Percentiles rank a stretch among this genome's conserved stretches.
Evolutionary conservation across 139 green algal genomes (phyloP).

Genomic region (Micractinium sp.): DNA sequence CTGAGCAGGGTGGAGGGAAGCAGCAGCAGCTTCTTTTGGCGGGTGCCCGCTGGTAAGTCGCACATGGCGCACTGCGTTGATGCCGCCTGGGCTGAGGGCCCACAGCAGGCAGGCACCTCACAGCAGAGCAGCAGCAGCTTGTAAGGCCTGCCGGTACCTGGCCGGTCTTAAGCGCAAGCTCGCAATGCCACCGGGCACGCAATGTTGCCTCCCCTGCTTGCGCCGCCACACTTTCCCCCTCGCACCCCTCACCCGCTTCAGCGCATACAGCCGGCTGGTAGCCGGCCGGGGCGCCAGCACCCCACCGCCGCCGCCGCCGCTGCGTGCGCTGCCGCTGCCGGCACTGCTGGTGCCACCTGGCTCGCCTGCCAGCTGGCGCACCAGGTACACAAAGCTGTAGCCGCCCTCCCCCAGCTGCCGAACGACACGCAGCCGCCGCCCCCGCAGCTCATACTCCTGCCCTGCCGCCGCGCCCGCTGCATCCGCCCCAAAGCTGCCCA

Average conservation of each 20-base stretch:
- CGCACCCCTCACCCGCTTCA: conserved; percentile 54
- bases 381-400: conserved; percentile 84
- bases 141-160: no score
- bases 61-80: no score
- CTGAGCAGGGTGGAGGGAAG: not conserved
- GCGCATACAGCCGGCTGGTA: conserved; percentile 30
- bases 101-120: no score
- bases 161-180: no score
- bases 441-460: conserved; percentile 9
- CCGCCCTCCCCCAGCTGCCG: conserved; percentile 79
- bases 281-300: not conserved
- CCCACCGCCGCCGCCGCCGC: not conserved
- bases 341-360: not conserved
- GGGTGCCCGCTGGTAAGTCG: no score
- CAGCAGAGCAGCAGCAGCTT: no score
- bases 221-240: not conserved
- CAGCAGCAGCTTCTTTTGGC: not conserved
- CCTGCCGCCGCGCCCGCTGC: not conserved
- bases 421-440: conserved; percentile 41
- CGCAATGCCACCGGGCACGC: no score
- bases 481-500: not conserved
- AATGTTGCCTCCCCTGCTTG: not conserved
- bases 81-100: no score
- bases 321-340: not conserved
- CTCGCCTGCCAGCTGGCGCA: conserved; percentile 47